Evolutionary conservation across 148 eudicot species (phyloP), one percentile per base, ranked within the genome.

Genomic region (Heliamphora exappendiculata): DNA sequence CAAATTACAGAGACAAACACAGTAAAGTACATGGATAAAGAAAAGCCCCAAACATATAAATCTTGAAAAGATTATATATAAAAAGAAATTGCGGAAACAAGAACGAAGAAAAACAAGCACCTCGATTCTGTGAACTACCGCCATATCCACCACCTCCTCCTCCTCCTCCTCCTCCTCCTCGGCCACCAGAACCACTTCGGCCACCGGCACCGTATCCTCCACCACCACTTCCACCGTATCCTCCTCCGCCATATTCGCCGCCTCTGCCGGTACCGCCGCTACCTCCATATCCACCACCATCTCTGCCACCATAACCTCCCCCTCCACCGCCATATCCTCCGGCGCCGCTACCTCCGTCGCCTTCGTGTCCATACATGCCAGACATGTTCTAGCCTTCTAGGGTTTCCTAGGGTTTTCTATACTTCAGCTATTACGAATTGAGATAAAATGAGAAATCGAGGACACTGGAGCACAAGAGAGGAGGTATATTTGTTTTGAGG

Each of bases 351-450:
- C n/a, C n/a, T n/a, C n/a, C n/a, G n/a, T n/a, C n/a, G n/a, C 93
- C 87, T 68, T 90, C 90, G 84, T 82, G 80, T 75, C 92, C 90
- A 86, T 90, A 91, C 86, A 80, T 82, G 65, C 82, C 85, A 50
- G 82, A 77, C 85, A 81, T 84, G n/a, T n/a, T n/a, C 76, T 75
- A n/a, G n/a, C n/a, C n/a, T n/a, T 79, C 88, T 89, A 82, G 81
- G 84, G 84, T 80, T 67, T 28, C 20, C 57, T 82, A 65, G 66
- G 76, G 76, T 78, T 34, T 76, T 12, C 20, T 50, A n/a, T n/a
- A n/a, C n/a, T n/a, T n/a, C n/a, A n/a, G n/a, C n/a, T n/a, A n/a
- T n/a, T n/a, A n/a, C n/a, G n/a, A n/a, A n/a, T n/a, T n/a, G n/a
- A n/a, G n/a, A n/a, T n/a, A n/a, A n/a, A n/a, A n/a, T n/a, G n/a